Percentiles rank a stretch among this genome's conserved stretches.
Conservation (phyloP, 108 stramenopile genomes). For the Cyclotella sp. region DNA sequence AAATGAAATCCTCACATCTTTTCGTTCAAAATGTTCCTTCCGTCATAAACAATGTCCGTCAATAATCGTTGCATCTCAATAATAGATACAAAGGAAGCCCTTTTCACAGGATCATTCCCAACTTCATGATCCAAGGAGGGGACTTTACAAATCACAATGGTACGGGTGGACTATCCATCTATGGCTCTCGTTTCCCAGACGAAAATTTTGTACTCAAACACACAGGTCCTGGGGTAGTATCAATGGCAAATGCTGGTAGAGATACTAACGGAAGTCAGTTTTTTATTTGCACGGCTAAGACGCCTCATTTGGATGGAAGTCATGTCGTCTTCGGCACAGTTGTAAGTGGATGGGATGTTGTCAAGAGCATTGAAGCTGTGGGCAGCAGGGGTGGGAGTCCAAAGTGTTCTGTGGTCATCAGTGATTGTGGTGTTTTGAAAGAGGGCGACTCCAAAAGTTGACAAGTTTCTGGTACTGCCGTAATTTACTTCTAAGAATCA, state of each 20-base stretch:
- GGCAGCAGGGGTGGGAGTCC: conserved; percentile 75
- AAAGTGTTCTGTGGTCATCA: conserved; percentile 53
- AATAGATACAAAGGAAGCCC: conserved; percentile 77
- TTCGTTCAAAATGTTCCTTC: too few species aligned
- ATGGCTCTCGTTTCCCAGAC: conserved; percentile 89
- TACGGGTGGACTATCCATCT: conserved; percentile 81
- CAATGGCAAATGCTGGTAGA: conserved; percentile 96
- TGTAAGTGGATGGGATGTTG: conserved; percentile 78
- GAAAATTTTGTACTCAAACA: conserved; percentile 96
- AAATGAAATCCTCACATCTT: conserved; percentile 15
- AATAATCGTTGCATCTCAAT: conserved; percentile 60
- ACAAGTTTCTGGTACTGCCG: neutral
- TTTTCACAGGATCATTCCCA: conserved; percentile 95
- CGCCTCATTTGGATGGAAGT: conserved; percentile 92
- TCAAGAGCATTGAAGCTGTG: conserved; percentile 70
- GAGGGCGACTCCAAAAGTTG: neutral
- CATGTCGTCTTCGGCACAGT: conserved; percentile 89
- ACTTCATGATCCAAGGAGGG: conserved; percentile 91
- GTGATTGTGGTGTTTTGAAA: conserved; percentile 66
- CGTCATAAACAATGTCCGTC: neutral
- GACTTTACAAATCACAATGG: conserved; percentile 97
- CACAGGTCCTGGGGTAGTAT: conserved; percentile 82
- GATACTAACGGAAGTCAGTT: conserved; percentile 93
- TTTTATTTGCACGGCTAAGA: conserved; percentile 85
- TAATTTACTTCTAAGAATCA: too few species aligned